Conservation (phyloP, 345 rosid genomes). For the Clarkia xantiana region DNA sequence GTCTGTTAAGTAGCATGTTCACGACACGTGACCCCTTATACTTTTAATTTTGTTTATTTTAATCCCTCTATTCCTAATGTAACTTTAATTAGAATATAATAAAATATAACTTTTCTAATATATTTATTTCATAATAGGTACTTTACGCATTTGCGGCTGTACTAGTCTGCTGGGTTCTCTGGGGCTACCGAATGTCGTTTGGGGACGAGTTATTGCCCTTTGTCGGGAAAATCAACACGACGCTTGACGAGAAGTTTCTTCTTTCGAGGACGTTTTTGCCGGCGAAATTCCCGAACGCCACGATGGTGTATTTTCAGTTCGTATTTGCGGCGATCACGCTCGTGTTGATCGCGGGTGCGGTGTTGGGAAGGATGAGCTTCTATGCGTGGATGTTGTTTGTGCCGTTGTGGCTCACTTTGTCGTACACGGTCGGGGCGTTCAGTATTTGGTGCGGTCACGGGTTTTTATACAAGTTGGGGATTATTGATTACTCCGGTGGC, state of each 20-base stretch:
- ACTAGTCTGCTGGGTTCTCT: conserved; percentile 23
- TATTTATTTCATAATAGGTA: too few species aligned
- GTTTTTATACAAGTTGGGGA: conserved; percentile 18
- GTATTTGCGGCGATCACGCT: conserved; percentile 27
- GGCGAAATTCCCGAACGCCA: conserved; percentile 17
- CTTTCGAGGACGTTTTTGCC: conserved; percentile 3
- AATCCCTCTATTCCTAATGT: too few species aligned
- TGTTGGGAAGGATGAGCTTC: conserved; percentile 27
- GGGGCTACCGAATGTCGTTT: conserved; percentile 28
- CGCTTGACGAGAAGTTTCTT: conserved; percentile 12
- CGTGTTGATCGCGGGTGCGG: conserved; percentile 24
- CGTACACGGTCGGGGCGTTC: conserved; percentile 27
- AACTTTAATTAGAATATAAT: too few species aligned
- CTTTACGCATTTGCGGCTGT: conserved; percentile 27
- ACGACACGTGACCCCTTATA: too few species aligned
- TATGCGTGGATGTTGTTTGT: conserved; percentile 44
- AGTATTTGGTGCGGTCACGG: conserved; percentile 26
- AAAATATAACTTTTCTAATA: too few species aligned
- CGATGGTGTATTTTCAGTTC: conserved; percentile 25
- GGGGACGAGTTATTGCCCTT: conserved; percentile 9
- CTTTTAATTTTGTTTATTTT: too few species aligned
- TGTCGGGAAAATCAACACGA: conserved; percentile 16
- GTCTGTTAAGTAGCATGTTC: too few species aligned
- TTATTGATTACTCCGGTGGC: conserved; percentile 36
- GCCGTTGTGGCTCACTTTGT: conserved; percentile 35